A percentile compares a stretch with the other conserved stretches of the same genome.
These are phyloP conservation scores for Saturnispora dispora DNA, from an alignment of 805 yeast genomes.

Conservation along the genomic window DNA sequence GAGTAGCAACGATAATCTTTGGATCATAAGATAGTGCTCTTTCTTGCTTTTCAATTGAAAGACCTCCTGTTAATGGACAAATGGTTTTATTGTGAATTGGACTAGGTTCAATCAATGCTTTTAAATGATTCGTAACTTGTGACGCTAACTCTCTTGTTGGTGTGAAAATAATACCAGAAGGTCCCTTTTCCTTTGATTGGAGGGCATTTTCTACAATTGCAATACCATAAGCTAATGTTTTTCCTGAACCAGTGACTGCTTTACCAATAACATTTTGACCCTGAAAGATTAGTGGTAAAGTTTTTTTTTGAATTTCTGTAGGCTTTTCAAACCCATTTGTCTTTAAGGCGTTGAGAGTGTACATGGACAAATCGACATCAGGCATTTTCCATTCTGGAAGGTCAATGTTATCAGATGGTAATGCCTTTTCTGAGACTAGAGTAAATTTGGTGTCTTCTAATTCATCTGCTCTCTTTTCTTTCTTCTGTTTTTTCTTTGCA, in stretches of 20 bases:
- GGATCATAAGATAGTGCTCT: slow-evolving; percentile 68
- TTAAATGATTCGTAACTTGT: slow-evolving; percentile 80
- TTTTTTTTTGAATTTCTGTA: slow-evolving; percentile 70
- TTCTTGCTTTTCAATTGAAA: slow-evolving; percentile 88
- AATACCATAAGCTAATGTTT: slow-evolving; percentile 89
- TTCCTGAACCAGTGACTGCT: slow-evolving; percentile 97
- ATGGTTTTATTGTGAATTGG: slow-evolving; percentile 43
- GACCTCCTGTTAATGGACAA: slow-evolving; percentile 85
- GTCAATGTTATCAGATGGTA: slow-evolving; percentile 29
- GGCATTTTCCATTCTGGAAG: slow-evolving; percentile 51
- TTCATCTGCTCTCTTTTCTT: slow-evolving; percentile 3
- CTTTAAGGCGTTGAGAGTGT: slow-evolving; percentile 53
- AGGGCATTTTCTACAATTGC: slow-evolving; percentile 69
- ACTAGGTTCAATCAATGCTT: slow-evolving; percentile 41
- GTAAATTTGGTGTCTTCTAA: slow-evolving; percentile 10
- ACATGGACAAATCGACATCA: slow-evolving; percentile 38
- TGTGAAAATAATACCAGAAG: slow-evolving; percentile 75
- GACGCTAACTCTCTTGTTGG: slow-evolving; percentile 97
- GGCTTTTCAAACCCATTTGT: slow-evolving; percentile 56
- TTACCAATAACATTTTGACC: slow-evolving; percentile 88
- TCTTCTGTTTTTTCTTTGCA: slow-evolving; percentile 8
- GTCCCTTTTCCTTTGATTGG: slow-evolving; percentile 23
- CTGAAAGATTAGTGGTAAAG: slow-evolving; percentile 64
- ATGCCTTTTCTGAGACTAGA: slow-evolving; percentile 7
- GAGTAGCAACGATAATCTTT: slow-evolving; percentile 84